Evolutionary conservation across 345 rosid species (phyloP).

Genomic region (Hypericum androsaemum): DNA sequence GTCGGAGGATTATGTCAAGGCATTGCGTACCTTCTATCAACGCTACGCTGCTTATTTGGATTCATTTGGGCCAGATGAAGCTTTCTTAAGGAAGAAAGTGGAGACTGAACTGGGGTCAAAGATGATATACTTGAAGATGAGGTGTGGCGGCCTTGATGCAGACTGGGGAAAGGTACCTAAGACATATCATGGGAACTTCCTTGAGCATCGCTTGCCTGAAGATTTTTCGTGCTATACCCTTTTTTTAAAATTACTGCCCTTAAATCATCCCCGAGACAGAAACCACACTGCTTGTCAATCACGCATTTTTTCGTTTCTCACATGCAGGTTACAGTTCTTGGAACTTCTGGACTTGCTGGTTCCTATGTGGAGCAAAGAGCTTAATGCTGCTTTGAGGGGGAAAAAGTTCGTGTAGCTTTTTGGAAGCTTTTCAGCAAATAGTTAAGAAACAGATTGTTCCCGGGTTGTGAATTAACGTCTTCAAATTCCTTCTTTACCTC

Average conservation of each 20-base stretch:
- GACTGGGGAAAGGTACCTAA: conserved; percentile 86
- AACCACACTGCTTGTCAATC: no score
- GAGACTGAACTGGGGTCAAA: conserved; percentile 87
- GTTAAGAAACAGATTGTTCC: not conserved
- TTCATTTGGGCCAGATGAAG: conserved; percentile 69
- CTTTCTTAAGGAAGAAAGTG: conserved; percentile 72
- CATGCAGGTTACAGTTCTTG: conserved; percentile 74
- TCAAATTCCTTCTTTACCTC: no score
- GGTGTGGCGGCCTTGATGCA: conserved; percentile 74
- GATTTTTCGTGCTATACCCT: no score
- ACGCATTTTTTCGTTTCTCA: not conserved
- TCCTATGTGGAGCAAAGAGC: conserved; percentile 84
- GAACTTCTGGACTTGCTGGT: conserved; percentile 87
- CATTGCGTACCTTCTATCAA: conserved; percentile 45
- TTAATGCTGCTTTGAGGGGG: conserved; percentile 1
- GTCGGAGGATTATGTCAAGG: conserved; percentile 37
- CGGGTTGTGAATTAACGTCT: no score
- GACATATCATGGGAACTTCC: no score
- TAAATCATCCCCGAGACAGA: no score
- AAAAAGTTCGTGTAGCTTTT: conserved; percentile 5
- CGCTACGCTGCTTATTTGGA: conserved; percentile 57
- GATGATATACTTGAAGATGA: conserved; percentile 97
- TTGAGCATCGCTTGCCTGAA: no score
- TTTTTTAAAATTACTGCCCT: no score
- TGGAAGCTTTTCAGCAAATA: not conserved